These are phyloP conservation scores for Posidonia oceanica DNA, from an alignment of 116 monocot genomes.

Conservation along the genomic window DNA sequence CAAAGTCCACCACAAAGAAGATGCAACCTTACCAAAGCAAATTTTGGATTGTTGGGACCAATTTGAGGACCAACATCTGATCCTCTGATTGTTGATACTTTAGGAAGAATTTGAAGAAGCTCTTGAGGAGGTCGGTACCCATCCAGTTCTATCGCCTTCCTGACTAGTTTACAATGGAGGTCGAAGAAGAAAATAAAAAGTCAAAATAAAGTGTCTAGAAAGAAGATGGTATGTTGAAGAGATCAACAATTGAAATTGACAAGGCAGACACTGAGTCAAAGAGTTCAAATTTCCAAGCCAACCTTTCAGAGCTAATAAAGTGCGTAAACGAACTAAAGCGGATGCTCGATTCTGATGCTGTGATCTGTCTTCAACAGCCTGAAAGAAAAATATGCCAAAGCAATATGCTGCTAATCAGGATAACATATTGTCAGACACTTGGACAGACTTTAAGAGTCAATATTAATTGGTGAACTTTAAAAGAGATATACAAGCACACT, in stretches of 20 bases:
- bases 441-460: no score
- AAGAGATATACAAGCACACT: no score
- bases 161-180: conserved; percentile 43
- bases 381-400: conserved; percentile 2
- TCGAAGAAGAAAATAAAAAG: conserved; percentile 1
- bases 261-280: background rate
- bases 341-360: conserved; percentile 86
- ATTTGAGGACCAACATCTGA: conserved; percentile 72
- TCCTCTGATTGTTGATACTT: conserved; percentile 72
- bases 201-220: background rate
- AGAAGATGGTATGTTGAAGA: no score
- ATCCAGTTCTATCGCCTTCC: conserved; percentile 61
- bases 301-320: conserved; percentile 83
- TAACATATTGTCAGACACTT: no score
- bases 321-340: conserved; percentile 62
- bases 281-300: background rate
- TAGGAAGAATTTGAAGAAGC: conserved; percentile 85
- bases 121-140: conserved; percentile 60
- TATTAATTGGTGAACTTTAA: no score
- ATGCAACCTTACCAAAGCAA: conserved; percentile 37
- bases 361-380: conserved; percentile 90
- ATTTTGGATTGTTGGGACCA: conserved; percentile 90
- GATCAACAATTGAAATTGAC: background rate
- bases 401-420: background rate
- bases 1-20: background rate